Base-by-base conservation (phyloP, 1,284 basidiomycete genomes). In the Rhodotorula glutinis region DNA sequence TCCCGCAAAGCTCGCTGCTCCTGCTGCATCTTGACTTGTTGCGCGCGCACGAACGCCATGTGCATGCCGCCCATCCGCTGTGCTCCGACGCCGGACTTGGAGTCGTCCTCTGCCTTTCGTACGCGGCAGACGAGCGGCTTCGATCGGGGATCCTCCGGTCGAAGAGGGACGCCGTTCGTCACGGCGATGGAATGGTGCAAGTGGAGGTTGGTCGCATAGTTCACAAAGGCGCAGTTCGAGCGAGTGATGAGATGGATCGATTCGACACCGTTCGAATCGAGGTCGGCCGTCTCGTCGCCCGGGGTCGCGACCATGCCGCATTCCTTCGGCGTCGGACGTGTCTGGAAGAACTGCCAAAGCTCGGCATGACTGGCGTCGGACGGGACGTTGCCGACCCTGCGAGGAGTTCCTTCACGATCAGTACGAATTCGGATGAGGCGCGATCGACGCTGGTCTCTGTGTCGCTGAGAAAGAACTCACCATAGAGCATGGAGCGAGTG, bases 191-290 rank as follows among this genome's bases (percentile, higher is more conserved):
- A 66, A 47, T 72, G 72, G 41, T 67, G 65, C 0, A 73, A 63
- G 57, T 73, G 72, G 8, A 68, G 23, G 33, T 62, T n/a, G 16
- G 72, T 67, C 21, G 61, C 41, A 58, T 72, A 73, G 54, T 73
- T 73, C 43, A 73, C 72, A 46, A 73, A 73, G 4, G 72, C 70
- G 59, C 94, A 97, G 74, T 88, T 92, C 5, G 92, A 94, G 29
- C 92, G 86, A 25, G 88, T 85, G 74, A 98, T 98, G 64, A 94
- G 85, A 80, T 95, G 96, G 71, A 98, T 88, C 29, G 90, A 93
- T 4, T 89, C 79, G 4, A 97, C 87, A 10, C 91, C 91, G 38
- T 81, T 79, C 70, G 78, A 61, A 14, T 62, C 51, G n/a, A 75
- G 62, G 73, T 58, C 78, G 30, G 58, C 51, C 38, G 38, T 25